Evolutionary conservation across 2,329 filamentous ascomycete genomes (phyloP), one percentile per base, ranked within the genome.

Genomic region (Microdochium nivale): DNA sequence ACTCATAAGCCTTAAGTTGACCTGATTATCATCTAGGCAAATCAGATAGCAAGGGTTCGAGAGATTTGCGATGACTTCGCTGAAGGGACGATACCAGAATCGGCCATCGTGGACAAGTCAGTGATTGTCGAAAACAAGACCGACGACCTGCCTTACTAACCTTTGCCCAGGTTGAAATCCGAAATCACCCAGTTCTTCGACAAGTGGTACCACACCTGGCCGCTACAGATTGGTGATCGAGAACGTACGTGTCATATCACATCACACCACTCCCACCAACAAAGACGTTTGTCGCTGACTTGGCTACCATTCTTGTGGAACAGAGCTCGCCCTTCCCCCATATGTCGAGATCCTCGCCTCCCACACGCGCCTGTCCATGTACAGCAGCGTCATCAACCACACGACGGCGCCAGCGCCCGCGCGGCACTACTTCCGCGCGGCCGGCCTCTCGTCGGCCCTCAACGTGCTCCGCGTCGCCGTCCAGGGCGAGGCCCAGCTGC

Each of bases 261-360:
- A 24, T 19, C 25, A 37, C 53, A 60, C 59, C 2, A 24, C 25
- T 24, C 16, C 40, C 14, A 8, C 14, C 40, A n/a, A n/a, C n/a
- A n/a, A n/a, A n/a, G n/a, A n/a, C n/a, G n/a, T n/a, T n/a, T n/a
- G n/a, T n/a, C n/a, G n/a, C n/a, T n/a, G n/a, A n/a, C n/a, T n/a
- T n/a, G n/a, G n/a, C 27, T 30, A 30, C 27, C 11, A 11, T 30
- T 5, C 11, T 11, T 30, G 27, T 30, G 11, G 27, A 23, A 25
- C 10, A 74, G 76, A 80, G 50, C 71, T 73, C 16, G 73, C 73
- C 1, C 74, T 89, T 1, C 86, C 86, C 0, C 84, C 86, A 0
- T 89, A 89, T 55, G 85, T 89, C 25, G 85, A 89, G 53, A 88
- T 89, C 50, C 72, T 89, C 2, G 82, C 87, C 37, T 86, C 80